These are phyloP conservation scores for Alternaria solani DNA, from an alignment of 2,329 filamentous ascomycete species.

Conservation along the genomic window DNA sequence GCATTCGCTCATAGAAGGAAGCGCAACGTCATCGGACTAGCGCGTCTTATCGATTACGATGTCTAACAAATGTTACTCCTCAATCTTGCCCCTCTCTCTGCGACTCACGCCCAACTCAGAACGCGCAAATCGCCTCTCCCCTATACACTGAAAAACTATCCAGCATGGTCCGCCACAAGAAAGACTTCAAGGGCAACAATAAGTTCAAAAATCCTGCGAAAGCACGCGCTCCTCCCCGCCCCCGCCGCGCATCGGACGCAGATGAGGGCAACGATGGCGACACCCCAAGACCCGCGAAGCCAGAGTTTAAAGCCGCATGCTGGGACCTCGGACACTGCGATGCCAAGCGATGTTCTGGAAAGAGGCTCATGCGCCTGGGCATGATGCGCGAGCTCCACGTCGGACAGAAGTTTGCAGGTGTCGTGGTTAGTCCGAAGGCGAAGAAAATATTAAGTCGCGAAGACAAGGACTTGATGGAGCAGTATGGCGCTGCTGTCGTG, in stretches of 20 bases:
- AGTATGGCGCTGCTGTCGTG: slow-evolving; percentile 92
- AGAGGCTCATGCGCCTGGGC: slow-evolving; percentile 89
- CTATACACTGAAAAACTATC: neutral
- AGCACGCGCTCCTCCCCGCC: slow-evolving; percentile 62
- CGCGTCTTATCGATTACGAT: slow-evolving; percentile 32
- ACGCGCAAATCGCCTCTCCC: neutral
- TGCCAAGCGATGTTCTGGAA: slow-evolving; percentile 94
- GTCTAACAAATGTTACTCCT: slow-evolving; percentile 18
- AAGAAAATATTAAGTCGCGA: slow-evolving; percentile 84
- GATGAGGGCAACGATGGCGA: slow-evolving; percentile 32
- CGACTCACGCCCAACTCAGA: slow-evolving; percentile 6
- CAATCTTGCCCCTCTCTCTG: slow-evolving; percentile 28
- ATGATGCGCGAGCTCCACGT: slow-evolving; percentile 93
- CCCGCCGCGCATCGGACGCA: slow-evolving; percentile 34
- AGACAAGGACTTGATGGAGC: slow-evolving; percentile 81
- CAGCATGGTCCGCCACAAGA: slow-evolving; percentile 93
- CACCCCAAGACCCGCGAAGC: slow-evolving; percentile 48
- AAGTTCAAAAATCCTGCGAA: slow-evolving; percentile 68
- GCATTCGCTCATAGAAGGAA: neutral
- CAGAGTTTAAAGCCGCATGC: slow-evolving; percentile 89
- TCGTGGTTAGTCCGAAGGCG: slow-evolving; percentile 95
- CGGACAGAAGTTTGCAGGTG: slow-evolving; percentile 88
- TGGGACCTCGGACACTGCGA: slow-evolving; percentile 99
- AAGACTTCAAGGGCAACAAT: slow-evolving; percentile 80
- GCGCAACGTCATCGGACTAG: slow-evolving; percentile 23